These are phyloP conservation scores for Akanthomyces dipterigenus DNA, from an alignment of 2,329 filamentous ascomycete species.

Conservation along the genomic window DNA sequence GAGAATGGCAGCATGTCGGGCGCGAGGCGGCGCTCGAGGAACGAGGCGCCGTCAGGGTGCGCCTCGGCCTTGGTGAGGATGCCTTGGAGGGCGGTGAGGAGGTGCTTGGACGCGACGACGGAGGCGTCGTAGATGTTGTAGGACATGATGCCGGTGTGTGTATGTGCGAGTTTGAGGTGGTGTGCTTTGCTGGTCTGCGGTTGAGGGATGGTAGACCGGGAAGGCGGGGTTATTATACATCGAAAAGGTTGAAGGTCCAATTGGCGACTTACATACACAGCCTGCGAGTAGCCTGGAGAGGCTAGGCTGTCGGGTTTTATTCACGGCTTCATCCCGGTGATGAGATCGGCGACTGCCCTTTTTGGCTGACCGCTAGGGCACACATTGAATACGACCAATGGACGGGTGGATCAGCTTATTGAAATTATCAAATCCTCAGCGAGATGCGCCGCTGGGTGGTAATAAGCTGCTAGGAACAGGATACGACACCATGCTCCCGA, in stretches of 20 bases:
- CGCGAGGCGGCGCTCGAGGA: constrained; percentile 16
- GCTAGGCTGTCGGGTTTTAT: neutral
- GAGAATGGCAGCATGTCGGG: constrained; percentile 26
- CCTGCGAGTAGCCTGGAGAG: neutral
- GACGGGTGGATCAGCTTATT: neutral
- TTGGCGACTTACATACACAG: neutral
- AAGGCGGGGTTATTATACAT: neutral
- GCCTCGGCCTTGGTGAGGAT: constrained; percentile 22
- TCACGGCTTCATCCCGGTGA: neutral
- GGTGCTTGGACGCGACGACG: constrained; percentile 17
- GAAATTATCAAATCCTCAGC: too few relatives aligned
- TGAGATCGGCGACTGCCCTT: neutral
- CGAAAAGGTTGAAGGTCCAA: neutral
- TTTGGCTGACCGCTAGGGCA: neutral
- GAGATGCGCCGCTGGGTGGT: too few relatives aligned
- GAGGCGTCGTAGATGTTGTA: constrained; percentile 22
- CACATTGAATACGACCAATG: neutral
- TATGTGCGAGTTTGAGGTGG: neutral
- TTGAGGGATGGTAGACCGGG: neutral
- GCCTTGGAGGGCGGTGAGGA: constrained; percentile 17
- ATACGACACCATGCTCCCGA: too few relatives aligned
- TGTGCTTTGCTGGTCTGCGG: neutral
- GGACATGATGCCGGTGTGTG: constrained; percentile 14
- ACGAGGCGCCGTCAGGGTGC: constrained; percentile 17
- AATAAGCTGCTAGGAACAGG: too few relatives aligned